Evolutionary conservation across 1,284 basidiomycete species (phyloP), one percentile per base, ranked within the genome.

Genomic region (Cryptococcus hybrid): DNA sequence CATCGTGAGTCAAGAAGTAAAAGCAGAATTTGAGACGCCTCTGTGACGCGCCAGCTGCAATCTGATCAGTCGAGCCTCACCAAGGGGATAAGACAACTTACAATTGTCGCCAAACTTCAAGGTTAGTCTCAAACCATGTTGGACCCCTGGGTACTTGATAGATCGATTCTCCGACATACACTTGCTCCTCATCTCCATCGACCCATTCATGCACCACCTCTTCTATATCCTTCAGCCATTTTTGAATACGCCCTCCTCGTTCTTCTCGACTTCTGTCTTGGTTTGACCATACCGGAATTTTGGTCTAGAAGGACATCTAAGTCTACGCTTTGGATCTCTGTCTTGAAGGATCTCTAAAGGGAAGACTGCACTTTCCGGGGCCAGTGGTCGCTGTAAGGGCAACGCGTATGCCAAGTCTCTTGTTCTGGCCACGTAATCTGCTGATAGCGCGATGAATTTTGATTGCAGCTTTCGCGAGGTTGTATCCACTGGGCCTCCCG

Each of bases 31-130:
- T 91, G 84, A 1, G 89, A 90, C 37, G 90, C 86, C 74, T 93
- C 91, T 5, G 86, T 85, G 7, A 92, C 90, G 38, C 90, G 84
- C 91, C 91, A 93, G 66, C 89, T 90, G 63, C 61, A 13, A 30
- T 47, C 24, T 13, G 30, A 12, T 47, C 34, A 47, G 46, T 9
- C 52, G 44, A 57, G 54, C 40, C 11, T n/a, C 4, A 13, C 24
- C 24, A 18, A 3, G 12, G 7, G 6, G 45, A 18, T 13, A 36
- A 12, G 15, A 35, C n/a, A 35, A 34, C 72, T 66, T 54, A 70
- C 85, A 94, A 77, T 78, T 95, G 92, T 61, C 92, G 80, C 91
- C 91, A 95, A 5, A 95, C 92, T 73, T 94, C 89, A 30, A 94
- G 70, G 74, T 95, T 95, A 37, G 89, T 84, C 75, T 95, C 92